Evolutionary conservation across 139 green algal species (phyloP).

Genomic region (Chlamydomonas incerta): DNA sequence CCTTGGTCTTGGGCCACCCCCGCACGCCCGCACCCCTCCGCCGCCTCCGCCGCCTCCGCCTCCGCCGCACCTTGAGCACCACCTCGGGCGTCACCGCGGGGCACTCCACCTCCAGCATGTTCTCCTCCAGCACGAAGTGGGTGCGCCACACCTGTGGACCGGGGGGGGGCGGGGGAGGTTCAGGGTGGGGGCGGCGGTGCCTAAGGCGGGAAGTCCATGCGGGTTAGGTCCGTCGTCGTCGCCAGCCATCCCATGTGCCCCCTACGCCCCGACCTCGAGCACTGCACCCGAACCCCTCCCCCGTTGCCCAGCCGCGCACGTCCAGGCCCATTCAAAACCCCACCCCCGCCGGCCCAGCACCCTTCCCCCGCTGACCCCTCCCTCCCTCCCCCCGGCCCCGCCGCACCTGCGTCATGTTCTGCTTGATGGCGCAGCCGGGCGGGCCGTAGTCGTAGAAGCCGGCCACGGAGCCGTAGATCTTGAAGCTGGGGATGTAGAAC

Average conservation of each 20-base stretch:
- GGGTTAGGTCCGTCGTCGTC: too few relatives aligned
- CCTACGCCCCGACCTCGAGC: too few relatives aligned
- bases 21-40: background rate
- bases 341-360: too few relatives aligned
- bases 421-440: slow-evolving; percentile 96
- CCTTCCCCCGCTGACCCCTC: background rate
- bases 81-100: slow-evolving; percentile 96
- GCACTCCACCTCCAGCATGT: slow-evolving; percentile 99
- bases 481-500: slow-evolving; percentile 98
- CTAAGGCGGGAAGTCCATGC: too few relatives aligned
- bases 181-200: too few relatives aligned
- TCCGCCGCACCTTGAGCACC: slow-evolving; percentile 75
- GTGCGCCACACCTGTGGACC: slow-evolving; percentile 85
- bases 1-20: background rate
- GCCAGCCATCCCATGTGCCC: too few relatives aligned
- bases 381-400: background rate
- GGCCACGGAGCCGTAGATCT: slow-evolving; percentile 97
- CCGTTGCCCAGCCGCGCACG: too few relatives aligned
- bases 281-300: too few relatives aligned
- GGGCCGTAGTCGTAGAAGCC: slow-evolving; percentile 99
- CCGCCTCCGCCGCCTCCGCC: background rate
- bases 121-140: slow-evolving; percentile 98
- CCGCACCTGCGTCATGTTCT: slow-evolving; percentile 87
- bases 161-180: too few relatives aligned
- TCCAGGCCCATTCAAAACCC: too few relatives aligned